These are phyloP conservation scores for Venturia nashicola DNA, from an alignment of 2,329 filamentous ascomycete species.

Conservation along the genomic window DNA sequence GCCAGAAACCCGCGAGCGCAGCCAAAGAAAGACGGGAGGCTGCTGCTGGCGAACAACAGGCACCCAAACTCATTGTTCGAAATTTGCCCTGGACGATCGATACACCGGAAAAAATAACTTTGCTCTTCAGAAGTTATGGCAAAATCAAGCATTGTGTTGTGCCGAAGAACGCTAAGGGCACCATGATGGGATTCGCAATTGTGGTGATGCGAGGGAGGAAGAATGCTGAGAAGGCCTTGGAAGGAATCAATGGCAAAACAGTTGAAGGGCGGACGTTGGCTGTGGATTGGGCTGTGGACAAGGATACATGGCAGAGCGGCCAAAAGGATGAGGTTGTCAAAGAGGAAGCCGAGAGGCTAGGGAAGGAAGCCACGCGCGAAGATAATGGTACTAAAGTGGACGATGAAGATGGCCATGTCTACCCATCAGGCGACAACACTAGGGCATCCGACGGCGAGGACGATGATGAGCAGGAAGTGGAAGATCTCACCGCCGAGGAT, in stretches of 20 bases:
- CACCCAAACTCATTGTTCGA: slow-evolving; percentile 77
- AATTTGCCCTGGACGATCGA: slow-evolving; percentile 97
- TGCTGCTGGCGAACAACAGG: slow-evolving; percentile 25
- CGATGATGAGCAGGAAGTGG: slow-evolving; percentile 28
- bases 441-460: slow-evolving; percentile 13
- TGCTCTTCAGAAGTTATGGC: slow-evolving; percentile 75
- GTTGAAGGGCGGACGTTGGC: slow-evolving; percentile 80
- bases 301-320: slow-evolving; percentile 66
- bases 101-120: slow-evolving; percentile 63
- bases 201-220: slow-evolving; percentile 76
- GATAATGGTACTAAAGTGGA: slow-evolving; percentile 34
- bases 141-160: slow-evolving; percentile 82
- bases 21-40: slow-evolving; percentile 38
- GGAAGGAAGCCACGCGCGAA: slow-evolving; percentile 10
- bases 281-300: slow-evolving; percentile 95
- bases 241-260: slow-evolving; percentile 75
- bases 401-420: slow-evolving; percentile 24
- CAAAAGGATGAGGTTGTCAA: slow-evolving; percentile 20
- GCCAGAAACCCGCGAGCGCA: slow-evolving; percentile 45
- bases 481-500: slow-evolving; percentile 30
- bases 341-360: slow-evolving; percentile 19
- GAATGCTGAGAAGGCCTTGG: slow-evolving; percentile 83
- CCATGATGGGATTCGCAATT: slow-evolving; percentile 69
- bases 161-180: slow-evolving; percentile 55
- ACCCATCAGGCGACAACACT: slow-evolving; percentile 27